Conservation (phyloP, 805 yeast genomes). For the Candida piceae region DNA sequence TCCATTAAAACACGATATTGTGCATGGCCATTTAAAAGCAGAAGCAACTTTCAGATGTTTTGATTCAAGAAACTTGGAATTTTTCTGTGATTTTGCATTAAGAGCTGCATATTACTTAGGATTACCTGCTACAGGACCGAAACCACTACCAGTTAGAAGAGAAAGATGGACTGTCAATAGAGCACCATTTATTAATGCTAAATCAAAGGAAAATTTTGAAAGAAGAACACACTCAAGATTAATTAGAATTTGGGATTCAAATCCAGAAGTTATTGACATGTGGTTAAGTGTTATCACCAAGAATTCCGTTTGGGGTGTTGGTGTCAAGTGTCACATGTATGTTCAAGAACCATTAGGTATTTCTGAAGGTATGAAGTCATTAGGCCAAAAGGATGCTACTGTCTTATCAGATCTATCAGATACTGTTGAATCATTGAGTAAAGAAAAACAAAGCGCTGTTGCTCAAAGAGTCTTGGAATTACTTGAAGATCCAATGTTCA, state of each 20-base stretch:
- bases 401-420: conserved; percentile 16
- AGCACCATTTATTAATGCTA: conserved; percentile 92
- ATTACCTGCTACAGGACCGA: conserved; percentile 76
- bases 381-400: conserved; percentile 16
- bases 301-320: conserved; percentile 76
- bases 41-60: conserved; percentile 68
- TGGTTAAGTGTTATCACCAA: conserved; percentile 75
- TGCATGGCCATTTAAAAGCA: conserved; percentile 75
- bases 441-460: conserved; percentile 35
- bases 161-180: conserved; percentile 92
- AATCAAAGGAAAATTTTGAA: conserved; percentile 89
- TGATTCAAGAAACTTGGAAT: conserved; percentile 63
- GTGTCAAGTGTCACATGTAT: conserved; percentile 69
- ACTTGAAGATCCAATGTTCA: conserved; percentile 66
- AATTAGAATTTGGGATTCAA: conserved; percentile 76
- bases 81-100: conserved; percentile 78
- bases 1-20: conserved; percentile 64
- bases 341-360: conserved; percentile 46
- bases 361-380: conserved; percentile 34
- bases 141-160: conserved; percentile 60
- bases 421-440: conserved; percentile 21
- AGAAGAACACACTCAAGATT: conserved; percentile 76
- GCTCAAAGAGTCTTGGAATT: conserved; percentile 66
- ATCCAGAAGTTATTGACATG: conserved; percentile 77
- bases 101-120: conserved; percentile 90